These are phyloP conservation scores for Bryoerythrophyllum caledonicum DNA, from an alignment of 225 moss, liverwort and hornwort species.

Conservation along the genomic window DNA sequence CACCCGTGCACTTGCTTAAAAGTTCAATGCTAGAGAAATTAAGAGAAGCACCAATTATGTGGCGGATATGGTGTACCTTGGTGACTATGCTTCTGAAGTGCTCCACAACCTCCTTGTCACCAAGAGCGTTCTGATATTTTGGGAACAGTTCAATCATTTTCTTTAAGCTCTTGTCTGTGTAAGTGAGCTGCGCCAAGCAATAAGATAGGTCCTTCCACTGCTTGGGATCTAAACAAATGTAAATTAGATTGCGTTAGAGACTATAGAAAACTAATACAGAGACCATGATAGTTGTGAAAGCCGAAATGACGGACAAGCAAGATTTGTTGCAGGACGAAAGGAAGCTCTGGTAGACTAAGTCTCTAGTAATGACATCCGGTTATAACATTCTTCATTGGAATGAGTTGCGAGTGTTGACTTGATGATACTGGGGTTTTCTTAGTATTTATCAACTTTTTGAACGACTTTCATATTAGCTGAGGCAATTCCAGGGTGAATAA, in stretches of 20 bases:
- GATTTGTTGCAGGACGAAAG: not conserved
- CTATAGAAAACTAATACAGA: constrained; percentile 10
- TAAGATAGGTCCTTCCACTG: constrained; percentile 92
- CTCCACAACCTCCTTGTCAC: constrained; percentile 74
- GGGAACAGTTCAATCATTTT: constrained; percentile 79
- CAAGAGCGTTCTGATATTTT: constrained; percentile 82
- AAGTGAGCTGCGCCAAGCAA: constrained; percentile 84
- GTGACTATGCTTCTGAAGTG: constrained; percentile 76
- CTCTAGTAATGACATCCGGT: not conserved
- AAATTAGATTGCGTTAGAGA: constrained; percentile 17
- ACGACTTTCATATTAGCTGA: not conserved
- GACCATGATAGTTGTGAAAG: not conserved
- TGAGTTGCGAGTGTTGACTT: not conserved
- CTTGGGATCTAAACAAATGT: constrained; percentile 56
- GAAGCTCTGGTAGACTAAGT: not conserved
- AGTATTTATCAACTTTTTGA: constrained; percentile 7
- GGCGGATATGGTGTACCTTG: constrained; percentile 54
- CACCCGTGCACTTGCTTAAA: constrained; percentile 10
- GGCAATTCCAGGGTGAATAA: constrained; percentile 3
- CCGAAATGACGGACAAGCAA: constrained; percentile 4
- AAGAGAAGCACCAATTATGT: not conserved
- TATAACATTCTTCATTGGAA: not conserved
- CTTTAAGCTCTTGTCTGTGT: constrained; percentile 74
- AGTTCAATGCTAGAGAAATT: constrained; percentile 4
- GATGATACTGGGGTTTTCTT: not conserved